Evolutionary conservation across 2,329 filamentous ascomycete genomes (phyloP).

Genomic region (Colletotrichum tamarilloi): DNA sequence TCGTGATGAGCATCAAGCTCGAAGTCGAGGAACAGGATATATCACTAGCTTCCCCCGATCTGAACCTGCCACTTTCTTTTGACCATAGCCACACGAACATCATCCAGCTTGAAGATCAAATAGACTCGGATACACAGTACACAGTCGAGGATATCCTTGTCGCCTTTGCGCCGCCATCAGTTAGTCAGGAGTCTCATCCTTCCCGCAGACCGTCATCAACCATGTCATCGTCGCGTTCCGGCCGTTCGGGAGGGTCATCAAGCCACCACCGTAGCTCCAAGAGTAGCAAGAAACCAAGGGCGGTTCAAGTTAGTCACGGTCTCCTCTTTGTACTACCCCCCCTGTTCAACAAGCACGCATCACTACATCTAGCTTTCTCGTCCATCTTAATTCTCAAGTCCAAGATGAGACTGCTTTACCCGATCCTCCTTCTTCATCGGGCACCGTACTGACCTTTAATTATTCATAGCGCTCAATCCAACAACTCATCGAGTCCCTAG

Average conservation of each 20-base stretch:
- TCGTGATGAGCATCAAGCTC: not conserved
- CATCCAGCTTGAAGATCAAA: not conserved
- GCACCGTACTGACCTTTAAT: not conserved
- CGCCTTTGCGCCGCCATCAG: not conserved
- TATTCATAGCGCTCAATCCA: conserved; percentile 47
- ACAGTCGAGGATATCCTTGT: conserved; percentile 19
- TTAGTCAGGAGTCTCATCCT: not conserved
- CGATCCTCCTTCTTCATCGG: not conserved
- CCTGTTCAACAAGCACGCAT: not conserved
- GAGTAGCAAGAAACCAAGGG: conserved; percentile 42
- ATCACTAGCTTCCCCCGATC: conserved; percentile 11
- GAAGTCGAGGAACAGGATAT: conserved; percentile 8
- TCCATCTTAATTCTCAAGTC: no score
- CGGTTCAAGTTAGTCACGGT: conserved; percentile 43
- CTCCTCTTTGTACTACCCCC: conserved; percentile 42
- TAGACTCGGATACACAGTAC: conserved; percentile 1
- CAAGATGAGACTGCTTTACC: no score
- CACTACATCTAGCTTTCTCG: not conserved
- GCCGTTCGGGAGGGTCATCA: conserved; percentile 36
- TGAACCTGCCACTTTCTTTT: not conserved
- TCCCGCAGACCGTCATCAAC: not conserved
- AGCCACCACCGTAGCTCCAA: conserved; percentile 39
- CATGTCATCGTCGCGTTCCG: conserved; percentile 46
- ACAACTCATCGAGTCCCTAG: conserved; percentile 72
- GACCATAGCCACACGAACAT: conserved; percentile 6